Evolutionary conservation across 345 rosid species (phyloP).

Genomic region (Camelina laxa): DNA sequence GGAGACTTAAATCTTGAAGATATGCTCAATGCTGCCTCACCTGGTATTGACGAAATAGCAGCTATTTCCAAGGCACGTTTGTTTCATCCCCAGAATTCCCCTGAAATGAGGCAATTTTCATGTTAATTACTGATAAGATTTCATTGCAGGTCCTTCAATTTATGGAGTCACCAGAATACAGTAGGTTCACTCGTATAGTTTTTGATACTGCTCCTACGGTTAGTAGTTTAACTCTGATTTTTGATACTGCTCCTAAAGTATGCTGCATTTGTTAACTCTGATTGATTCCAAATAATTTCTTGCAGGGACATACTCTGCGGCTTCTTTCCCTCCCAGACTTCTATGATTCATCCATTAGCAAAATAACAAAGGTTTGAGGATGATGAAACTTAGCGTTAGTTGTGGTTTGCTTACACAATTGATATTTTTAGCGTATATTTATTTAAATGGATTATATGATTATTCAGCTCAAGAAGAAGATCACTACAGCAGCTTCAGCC

Average conservation of each 20-base stretch:
- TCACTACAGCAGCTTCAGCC: constrained; percentile 75
- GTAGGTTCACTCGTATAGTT: constrained; percentile 66
- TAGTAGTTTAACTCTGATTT: constrained; percentile 44
- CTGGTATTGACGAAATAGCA: constrained; percentile 75
- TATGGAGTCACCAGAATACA: constrained; percentile 67
- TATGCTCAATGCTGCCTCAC: constrained; percentile 71
- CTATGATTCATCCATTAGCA: constrained; percentile 74
- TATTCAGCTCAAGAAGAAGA: constrained; percentile 67
- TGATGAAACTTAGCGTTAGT: constrained; percentile 2
- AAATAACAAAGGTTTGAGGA: constrained; percentile 70
- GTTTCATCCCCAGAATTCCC: not conserved
- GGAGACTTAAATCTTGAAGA: constrained; percentile 79
- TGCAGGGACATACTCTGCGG: constrained; percentile 82
- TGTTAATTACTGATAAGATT: constrained; percentile 15
- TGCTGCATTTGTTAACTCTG: not conserved
- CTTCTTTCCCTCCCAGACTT: constrained; percentile 89
- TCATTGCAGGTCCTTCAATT: constrained; percentile 70
- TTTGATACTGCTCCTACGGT: constrained; percentile 90
- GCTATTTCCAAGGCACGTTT: constrained; percentile 75
- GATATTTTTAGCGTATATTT: constrained; percentile 17
- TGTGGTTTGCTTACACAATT: constrained; percentile 3
- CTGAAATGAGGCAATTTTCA: constrained; percentile 7
- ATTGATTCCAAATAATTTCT: constrained; percentile 18
- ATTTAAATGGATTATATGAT: constrained; percentile 9
- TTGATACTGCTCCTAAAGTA: not conserved